Conservation (phyloP, 371 early-diverging fungal species). For the Haplosporangium sp. region DNA sequence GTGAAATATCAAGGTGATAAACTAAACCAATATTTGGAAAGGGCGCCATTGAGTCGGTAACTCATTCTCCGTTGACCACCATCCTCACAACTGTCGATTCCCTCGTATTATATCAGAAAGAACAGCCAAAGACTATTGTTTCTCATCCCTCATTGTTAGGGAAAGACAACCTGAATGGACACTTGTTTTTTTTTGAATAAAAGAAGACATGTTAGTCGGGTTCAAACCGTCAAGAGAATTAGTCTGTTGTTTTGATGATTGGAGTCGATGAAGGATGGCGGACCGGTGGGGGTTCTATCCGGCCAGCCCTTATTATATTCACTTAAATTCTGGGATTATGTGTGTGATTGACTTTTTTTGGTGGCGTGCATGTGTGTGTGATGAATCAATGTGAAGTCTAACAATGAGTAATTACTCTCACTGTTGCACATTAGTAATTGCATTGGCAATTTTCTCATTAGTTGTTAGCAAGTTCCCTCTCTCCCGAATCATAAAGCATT, state of each 20-base stretch:
- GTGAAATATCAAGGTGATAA: conserved; percentile 39
- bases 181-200: neutral
- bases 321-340: no score
- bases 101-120: neutral
- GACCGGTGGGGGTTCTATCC: conserved; percentile 26
- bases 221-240: conserved; percentile 10
- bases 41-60: conserved; percentile 38
- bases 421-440: no score
- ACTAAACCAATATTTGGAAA: conserved; percentile 40
- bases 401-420: no score
- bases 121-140: no score
- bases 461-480: no score
- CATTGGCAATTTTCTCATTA: no score
- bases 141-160: neutral
- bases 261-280: conserved; percentile 7
- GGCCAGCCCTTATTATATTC: conserved; percentile 20
- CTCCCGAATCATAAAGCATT: no score
- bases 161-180: conserved; percentile 12
- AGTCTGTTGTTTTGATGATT: no score
- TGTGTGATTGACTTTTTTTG: no score
- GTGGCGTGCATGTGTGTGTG: neutral
- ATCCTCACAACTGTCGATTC: neutral
- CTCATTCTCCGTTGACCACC: conserved; percentile 27
- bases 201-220: neutral
- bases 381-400: no score